phyloP scores from a whole-genome alignment of 2,329 filamentous ascomycete genomes.

The Furcasterigmium furcatum region DNA sequence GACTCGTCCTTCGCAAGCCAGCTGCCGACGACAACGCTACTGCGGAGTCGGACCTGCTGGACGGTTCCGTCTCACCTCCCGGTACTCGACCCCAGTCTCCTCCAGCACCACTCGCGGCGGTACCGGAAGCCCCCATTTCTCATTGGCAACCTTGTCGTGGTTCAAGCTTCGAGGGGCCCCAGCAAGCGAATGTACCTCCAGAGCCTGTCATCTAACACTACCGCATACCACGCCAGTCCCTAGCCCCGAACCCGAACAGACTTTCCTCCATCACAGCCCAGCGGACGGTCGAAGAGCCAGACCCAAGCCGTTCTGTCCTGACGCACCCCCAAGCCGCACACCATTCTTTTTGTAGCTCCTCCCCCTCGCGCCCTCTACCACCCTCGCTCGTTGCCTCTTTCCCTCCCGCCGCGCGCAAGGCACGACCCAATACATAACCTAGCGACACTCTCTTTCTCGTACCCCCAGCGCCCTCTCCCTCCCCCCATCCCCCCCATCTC shows the following conservation, averaged over 20 bases:
- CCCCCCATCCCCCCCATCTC: conserved; percentile 2
- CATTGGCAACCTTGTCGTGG: conserved; percentile 13
- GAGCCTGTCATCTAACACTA: conserved; percentile 10
- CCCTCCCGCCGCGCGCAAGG: not conserved
- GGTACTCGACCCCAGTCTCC: not conserved
- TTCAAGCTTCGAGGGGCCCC: conserved; percentile 15
- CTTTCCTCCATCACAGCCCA: conserved; percentile 9
- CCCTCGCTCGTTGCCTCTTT: conserved; percentile 2
- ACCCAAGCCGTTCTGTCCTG: conserved; percentile 9
- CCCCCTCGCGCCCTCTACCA: conserved; percentile 1
- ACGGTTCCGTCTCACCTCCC: conserved; percentile 1
- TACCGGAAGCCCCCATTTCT: conserved; percentile 8
- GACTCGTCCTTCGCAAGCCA: too few species aligned
- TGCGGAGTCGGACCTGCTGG: not conserved
- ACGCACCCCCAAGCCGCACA: conserved; percentile 12
- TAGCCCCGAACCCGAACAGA: conserved; percentile 9
- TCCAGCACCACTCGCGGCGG: not conserved
- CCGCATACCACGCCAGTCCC: conserved; percentile 9
- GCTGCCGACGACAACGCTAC: too few species aligned
- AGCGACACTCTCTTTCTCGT: conserved; percentile 12
- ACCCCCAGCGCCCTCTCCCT: conserved; percentile 4
- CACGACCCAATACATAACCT: conserved; percentile 12
- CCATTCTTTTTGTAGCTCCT: conserved; percentile 9
- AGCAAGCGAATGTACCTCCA: conserved; percentile 12
- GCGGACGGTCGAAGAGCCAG: conserved; percentile 3